A percentile compares a stretch with the other conserved stretches of the same genome.
These are phyloP conservation scores for Hemisphaericaspora xylanilytica DNA, from an alignment of 1,139 yeast species.

Conservation along the genomic window DNA sequence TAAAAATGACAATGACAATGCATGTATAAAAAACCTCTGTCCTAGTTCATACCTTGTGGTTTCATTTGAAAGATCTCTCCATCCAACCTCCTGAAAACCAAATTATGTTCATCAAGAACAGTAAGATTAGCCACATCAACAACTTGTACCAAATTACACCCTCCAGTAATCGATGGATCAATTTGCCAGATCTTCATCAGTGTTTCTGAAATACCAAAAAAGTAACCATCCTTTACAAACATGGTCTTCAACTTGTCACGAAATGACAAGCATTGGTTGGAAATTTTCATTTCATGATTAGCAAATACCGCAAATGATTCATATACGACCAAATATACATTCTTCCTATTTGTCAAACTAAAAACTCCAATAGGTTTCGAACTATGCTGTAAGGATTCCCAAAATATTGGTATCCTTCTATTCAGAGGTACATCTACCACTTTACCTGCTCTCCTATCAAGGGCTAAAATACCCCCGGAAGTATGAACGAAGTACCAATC, in stretches of 20 bases:
- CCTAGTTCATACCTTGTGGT: not conserved
- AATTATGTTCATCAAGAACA: slow-evolving; percentile 1
- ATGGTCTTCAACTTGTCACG: not conserved
- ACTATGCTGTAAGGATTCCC: not conserved
- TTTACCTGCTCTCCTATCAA: not conserved
- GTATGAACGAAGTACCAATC: not conserved
- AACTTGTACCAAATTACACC: not conserved
- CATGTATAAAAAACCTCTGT: not conserved
- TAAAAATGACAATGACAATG: not conserved
- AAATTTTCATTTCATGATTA: not conserved
- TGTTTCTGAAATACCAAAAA: not conserved
- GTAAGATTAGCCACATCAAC: not conserved
- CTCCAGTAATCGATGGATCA: not conserved
- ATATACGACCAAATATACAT: not conserved
- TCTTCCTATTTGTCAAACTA: not conserved
- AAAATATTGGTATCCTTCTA: not conserved
- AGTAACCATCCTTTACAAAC: slow-evolving; percentile 2
- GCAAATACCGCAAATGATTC: not conserved
- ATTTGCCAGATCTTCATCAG: not conserved
- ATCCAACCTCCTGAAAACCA: not conserved
- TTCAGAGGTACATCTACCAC: not conserved
- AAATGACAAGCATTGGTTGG: not conserved
- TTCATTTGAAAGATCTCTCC: not conserved
- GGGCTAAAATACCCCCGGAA: not conserved
- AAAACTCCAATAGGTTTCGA: not conserved